phyloP scores from a whole-genome alignment of 1,284 basidiomycete species.

The Ceratobasidium sp. region DNA sequence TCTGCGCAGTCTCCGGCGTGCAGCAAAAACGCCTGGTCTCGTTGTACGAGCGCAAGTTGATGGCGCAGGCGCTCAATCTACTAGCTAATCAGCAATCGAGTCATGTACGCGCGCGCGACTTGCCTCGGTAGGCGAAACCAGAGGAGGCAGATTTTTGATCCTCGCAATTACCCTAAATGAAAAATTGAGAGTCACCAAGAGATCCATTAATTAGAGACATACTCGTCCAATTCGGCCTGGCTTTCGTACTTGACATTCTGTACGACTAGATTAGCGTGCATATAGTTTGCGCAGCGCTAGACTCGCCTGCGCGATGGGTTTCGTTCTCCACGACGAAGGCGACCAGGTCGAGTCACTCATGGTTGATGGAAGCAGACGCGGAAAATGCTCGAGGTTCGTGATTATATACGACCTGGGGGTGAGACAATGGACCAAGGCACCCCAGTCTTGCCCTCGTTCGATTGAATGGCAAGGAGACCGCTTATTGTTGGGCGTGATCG shows the following conservation, averaged over 20 bases:
- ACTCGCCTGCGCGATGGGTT: slow-evolving; percentile 68
- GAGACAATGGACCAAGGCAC: too few species aligned
- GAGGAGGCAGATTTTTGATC: slow-evolving; percentile 76
- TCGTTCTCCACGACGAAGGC: slow-evolving; percentile 66
- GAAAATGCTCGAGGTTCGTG: not conserved
- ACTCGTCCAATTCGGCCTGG: slow-evolving; percentile 50
- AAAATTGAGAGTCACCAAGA: too few species aligned
- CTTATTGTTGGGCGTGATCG: slow-evolving; percentile 16
- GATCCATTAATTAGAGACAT: not conserved
- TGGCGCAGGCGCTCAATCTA: slow-evolving; percentile 85
- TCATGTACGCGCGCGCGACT: slow-evolving; percentile 41
- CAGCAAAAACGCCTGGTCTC: slow-evolving; percentile 89
- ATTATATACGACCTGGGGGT: slow-evolving; percentile 15
- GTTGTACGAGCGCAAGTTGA: slow-evolving; percentile 79
- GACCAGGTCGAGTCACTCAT: slow-evolving; percentile 52
- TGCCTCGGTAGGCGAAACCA: slow-evolving; percentile 89
- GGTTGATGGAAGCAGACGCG: not conserved
- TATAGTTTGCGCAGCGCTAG: slow-evolving; percentile 15
- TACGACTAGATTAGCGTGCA: slow-evolving; percentile 1
- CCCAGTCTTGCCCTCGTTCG: too few species aligned
- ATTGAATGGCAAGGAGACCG: not conserved
- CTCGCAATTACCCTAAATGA: slow-evolving; percentile 70
- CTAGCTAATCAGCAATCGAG: not conserved
- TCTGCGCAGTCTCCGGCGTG: slow-evolving; percentile 98
- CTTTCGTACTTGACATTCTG: slow-evolving; percentile 53